Conservation (phyloP, 176 grass and related monocot species). For the Carex scoparia region DNA sequence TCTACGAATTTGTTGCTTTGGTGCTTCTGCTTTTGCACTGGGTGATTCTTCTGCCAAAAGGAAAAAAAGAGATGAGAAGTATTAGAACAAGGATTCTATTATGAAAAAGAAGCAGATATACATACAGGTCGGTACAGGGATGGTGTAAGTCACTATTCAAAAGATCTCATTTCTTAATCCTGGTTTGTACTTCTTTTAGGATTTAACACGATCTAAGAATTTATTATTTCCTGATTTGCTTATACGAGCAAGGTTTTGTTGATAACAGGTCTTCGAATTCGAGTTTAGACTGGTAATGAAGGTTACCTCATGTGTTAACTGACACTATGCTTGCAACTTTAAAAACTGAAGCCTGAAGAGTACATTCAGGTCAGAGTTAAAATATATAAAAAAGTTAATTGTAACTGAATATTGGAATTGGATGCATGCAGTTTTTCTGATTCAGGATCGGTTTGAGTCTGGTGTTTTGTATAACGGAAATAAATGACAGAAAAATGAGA, state of each 20-base stretch:
- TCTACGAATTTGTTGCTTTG: slow-evolving; percentile 44
- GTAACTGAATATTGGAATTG: background rate
- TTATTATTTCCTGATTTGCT: background rate
- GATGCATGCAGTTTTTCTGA: background rate
- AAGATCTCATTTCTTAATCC: background rate
- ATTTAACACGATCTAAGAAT: background rate
- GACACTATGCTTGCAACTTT: background rate
- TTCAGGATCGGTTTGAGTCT: background rate
- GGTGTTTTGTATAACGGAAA: background rate
- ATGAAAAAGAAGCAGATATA: background rate
- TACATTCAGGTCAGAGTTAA: background rate
- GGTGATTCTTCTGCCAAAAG: slow-evolving; percentile 39
- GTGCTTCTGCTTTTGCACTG: slow-evolving; percentile 29
- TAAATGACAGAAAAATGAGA: background rate
- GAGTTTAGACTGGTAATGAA: background rate
- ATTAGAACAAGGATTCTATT: slow-evolving; percentile 10
- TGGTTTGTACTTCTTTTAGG: background rate
- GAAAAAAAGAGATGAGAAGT: background rate
- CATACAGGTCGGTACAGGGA: background rate
- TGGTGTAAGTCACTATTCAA: background rate
- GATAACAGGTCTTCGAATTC: background rate
- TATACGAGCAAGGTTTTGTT: background rate
- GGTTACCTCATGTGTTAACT: background rate
- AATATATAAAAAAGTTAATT: background rate
- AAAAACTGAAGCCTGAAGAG: background rate